Base-by-base conservation (phyloP, 371 early-diverging fungal genomes). In the Actinomortierella ambigua region DNA sequence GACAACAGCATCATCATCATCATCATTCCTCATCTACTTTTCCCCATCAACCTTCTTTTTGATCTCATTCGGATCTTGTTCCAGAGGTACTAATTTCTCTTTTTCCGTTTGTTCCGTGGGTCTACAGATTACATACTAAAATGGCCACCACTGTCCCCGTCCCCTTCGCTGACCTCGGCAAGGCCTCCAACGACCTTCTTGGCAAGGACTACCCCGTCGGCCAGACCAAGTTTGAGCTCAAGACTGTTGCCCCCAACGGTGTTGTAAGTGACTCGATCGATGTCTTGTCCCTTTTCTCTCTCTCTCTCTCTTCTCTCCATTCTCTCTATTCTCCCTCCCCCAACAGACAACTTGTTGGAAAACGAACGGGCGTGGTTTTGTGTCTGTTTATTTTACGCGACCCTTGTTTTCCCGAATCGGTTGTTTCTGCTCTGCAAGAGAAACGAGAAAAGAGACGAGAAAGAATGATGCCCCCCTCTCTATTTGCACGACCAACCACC, bases 121-220 rank as follows among this genome's bases (percentile, higher is more conserved):
- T 17, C 7, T 41, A 42, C 46, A 64, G 53, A 56, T 54, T 43
- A 46, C 18, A 39, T 15, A 18, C 24, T 20, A 59, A 47, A 61
- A 77, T 79, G 77, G 69, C 78, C 59, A 64, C 69, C 79, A 83
- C 63, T 78, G 83, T 66, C 66, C 83, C 83, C 34, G 88, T 84
- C 77, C 82, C 82, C 78, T 98, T 91, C 89, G 83, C 90, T 67
- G 98, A 98, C 83, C 86, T 98, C 75, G 93, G 93, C 86, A 98
- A 98, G 88, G 77, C 91, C 77, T 85, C 93, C 87, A 92, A 90
- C 83, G 98, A 98, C 82, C 87, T 98, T 75, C 87, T 98, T 73
- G 84, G 87, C 85, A 97, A 97, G 88, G 98, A 98, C 85, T 98
- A 85, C 83, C 97, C 98, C 68, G 87, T 93, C 65, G 96, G 95